These are phyloP conservation scores for Lentinula novae-zelandiae DNA, from an alignment of 1,284 basidiomycete species.

Conservation along the genomic window DNA sequence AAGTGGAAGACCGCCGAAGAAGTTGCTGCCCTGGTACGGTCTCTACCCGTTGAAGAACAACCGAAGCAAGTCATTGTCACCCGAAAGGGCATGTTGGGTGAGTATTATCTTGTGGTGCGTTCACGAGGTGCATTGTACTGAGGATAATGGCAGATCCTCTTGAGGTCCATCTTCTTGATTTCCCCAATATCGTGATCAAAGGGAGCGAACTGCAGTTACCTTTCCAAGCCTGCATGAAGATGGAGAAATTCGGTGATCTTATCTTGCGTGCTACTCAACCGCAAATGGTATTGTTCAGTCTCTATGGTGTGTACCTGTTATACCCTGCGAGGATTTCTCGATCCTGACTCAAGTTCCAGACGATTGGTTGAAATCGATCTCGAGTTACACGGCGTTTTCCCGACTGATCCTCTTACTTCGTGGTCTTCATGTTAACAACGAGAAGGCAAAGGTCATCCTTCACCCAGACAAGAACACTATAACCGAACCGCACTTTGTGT, in stretches of 20 bases:
- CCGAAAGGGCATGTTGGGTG: conserved; percentile 97
- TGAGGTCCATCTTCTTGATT: conserved; percentile 98
- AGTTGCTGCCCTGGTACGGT: conserved; percentile 96
- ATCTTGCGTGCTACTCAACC: conserved; percentile 96
- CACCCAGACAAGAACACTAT: conserved; percentile 93
- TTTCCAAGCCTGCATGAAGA: conserved; percentile 99
- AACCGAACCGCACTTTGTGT: conserved; percentile 98
- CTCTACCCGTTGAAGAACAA: conserved; percentile 97
- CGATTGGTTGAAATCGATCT: conserved; percentile 99
- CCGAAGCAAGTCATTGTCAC: conserved; percentile 99
- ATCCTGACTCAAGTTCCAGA: conserved; percentile 41
- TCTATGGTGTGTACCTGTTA: conserved; percentile 65
- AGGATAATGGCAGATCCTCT: conserved; percentile 67
- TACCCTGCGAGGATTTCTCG: neutral
- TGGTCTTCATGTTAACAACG: conserved; percentile 98
- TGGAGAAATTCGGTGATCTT: conserved; percentile 99
- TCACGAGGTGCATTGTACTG: neutral
- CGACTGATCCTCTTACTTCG: conserved; percentile 94
- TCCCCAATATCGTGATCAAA: conserved; percentile 99
- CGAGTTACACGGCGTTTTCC: conserved; percentile 98
- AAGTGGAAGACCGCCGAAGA: conserved; percentile 99
- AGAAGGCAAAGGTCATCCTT: conserved; percentile 95
- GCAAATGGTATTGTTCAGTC: conserved; percentile 98
- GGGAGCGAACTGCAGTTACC: conserved; percentile 97
- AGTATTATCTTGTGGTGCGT: conserved; percentile 20